These are phyloP conservation scores for Allium sativum DNA, from an alignment of 106 monocot species.

Conservation along the genomic window DNA sequence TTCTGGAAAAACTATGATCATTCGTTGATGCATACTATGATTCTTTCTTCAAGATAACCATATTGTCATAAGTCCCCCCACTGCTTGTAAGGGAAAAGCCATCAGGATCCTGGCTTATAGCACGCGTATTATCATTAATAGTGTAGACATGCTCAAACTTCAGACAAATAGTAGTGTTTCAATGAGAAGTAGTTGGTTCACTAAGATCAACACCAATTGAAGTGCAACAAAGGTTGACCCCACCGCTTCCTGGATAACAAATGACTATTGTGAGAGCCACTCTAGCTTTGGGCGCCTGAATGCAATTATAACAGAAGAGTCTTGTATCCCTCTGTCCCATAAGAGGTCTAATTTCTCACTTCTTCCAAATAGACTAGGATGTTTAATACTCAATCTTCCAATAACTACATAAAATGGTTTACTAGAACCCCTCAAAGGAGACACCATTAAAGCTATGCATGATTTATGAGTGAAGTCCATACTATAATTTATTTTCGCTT, in stretches of 20 bases:
- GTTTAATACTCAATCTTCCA: conserved; percentile 68
- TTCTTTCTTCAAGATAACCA: conserved; percentile 87
- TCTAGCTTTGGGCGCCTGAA: conserved; percentile 56
- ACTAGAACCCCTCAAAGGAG: conserved; percentile 36
- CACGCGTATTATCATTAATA: conserved; percentile 45
- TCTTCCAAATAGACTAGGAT: conserved; percentile 70
- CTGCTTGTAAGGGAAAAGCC: conserved; percentile 87
- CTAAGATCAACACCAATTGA: conserved; percentile 67
- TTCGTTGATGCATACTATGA: conserved; percentile 58
- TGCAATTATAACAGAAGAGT: conserved; percentile 57
- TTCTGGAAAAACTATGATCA: conserved; percentile 67
- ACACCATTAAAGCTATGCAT: conserved; percentile 40
- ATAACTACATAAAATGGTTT: conserved; percentile 53
- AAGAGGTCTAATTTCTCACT: conserved; percentile 74
- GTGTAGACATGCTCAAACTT: conserved; percentile 77
- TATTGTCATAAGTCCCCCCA: conserved; percentile 69
- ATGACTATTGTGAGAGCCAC: conserved; percentile 59
- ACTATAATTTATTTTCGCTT: conserved; percentile 82
- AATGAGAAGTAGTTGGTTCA: conserved; percentile 72
- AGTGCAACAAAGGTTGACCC: conserved; percentile 57
- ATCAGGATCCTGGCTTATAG: conserved; percentile 55
- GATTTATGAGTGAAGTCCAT: conserved; percentile 84
- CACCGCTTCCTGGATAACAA: conserved; percentile 48
- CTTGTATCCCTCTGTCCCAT: conserved; percentile 73
- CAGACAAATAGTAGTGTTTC: conserved; percentile 65